Percentiles rank a stretch among this genome's conserved stretches.
phyloP scores from a whole-genome alignment of 2,329 filamentous ascomycete species.

The Alternaria ventricosa region DNA sequence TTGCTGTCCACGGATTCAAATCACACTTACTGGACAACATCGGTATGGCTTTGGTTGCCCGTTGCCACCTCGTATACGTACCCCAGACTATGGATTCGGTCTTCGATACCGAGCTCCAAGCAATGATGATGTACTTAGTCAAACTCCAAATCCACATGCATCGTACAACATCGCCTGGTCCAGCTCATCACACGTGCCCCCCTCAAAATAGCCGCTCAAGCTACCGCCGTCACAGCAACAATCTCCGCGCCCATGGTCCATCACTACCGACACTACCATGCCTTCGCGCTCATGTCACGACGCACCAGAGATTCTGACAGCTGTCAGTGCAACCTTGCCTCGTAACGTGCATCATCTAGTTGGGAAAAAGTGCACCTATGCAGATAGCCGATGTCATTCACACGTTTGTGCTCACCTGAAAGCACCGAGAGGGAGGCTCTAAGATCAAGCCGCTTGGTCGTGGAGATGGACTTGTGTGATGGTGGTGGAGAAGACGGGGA shows the following conservation, averaged over 20 bases:
- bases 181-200: not conserved
- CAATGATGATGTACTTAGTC: not conserved
- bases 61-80: not conserved
- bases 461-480: not conserved
- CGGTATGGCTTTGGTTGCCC: not conserved
- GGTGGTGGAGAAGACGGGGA: not conserved
- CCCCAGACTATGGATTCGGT: not conserved
- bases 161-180: not conserved
- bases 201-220: not conserved
- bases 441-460: not conserved
- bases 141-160: not conserved
- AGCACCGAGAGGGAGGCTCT: not conserved
- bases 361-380: not conserved
- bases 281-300: not conserved
- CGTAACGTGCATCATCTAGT: not conserved
- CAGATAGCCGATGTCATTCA: constrained; percentile 16
- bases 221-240: not conserved
- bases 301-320: constrained; percentile 5
- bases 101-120: not conserved
- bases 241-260: not conserved
- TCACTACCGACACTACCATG: not conserved
- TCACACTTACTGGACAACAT: not conserved
- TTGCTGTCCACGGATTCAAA: not conserved
- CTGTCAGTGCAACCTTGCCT: constrained; percentile 7
- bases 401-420: not conserved